A percentile compares a stretch with the other conserved stretches of the same genome.
phyloP scores from a whole-genome alignment of 2,329 filamentous ascomycete genomes.

The Leptographium lundbergii region DNA sequence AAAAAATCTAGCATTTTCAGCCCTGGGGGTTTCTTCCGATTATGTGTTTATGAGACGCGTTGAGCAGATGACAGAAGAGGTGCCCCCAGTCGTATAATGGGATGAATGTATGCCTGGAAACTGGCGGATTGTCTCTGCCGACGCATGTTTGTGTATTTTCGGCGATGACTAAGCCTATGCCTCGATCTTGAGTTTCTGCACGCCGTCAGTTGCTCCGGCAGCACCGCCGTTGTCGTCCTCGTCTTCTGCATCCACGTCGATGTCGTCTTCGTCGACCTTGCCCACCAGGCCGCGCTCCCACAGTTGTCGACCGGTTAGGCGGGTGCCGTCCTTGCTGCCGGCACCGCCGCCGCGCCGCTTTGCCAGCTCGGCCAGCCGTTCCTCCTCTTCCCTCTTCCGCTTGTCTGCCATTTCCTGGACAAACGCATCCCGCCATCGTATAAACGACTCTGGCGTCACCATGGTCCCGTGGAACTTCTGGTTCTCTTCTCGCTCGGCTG shows the following conservation, averaged over 20 bases:
- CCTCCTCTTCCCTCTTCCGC: constrained; percentile 55
- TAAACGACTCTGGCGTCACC: constrained; percentile 77
- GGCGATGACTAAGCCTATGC: constrained; percentile 13
- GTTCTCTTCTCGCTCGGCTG: constrained; percentile 81
- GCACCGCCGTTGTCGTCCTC: constrained; percentile 34
- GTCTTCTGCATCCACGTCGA: constrained; percentile 54
- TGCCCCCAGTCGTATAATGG: too few species aligned
- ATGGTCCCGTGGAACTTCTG: constrained; percentile 86
- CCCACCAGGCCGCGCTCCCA: constrained; percentile 64
- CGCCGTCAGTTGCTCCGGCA: constrained; percentile 33
- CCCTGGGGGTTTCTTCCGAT: not conserved
- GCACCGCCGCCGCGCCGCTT: constrained; percentile 26
- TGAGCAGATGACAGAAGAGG: not conserved
- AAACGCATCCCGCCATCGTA: constrained; percentile 72
- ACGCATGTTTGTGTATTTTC: not conserved
- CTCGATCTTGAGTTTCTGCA: constrained; percentile 62
- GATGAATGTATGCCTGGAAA: too few species aligned
- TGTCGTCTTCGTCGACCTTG: constrained; percentile 49
- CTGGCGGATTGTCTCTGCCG: too few species aligned
- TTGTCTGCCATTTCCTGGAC: constrained; percentile 67
- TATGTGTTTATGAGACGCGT: not conserved
- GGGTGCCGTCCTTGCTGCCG: constrained; percentile 50
- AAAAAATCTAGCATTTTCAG: not conserved
- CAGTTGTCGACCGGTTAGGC: constrained; percentile 60
- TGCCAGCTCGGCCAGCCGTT: constrained; percentile 71